Conservation (phyloP, 352 stramenopile species). For the Pythium phragmiticola region DNA sequence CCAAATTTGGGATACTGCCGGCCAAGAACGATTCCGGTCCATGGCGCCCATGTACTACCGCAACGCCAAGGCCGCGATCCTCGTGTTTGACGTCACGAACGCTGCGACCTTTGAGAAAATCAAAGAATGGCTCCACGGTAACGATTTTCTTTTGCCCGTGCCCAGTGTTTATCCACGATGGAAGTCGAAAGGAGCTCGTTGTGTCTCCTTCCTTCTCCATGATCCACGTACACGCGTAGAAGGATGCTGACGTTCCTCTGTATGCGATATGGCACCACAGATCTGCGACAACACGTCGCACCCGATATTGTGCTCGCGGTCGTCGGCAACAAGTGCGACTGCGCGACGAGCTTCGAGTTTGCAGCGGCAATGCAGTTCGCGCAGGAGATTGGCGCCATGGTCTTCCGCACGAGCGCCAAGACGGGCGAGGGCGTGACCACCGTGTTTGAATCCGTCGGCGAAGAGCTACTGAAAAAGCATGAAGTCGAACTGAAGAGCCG, state of each 20-base stretch:
- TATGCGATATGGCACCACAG: conserved; percentile 21
- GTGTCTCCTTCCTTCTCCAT: neutral
- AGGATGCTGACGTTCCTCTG: neutral
- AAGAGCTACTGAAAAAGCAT: conserved; percentile 75
- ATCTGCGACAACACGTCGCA: conserved; percentile 74
- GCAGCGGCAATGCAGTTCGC: conserved; percentile 68
- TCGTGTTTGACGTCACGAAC: conserved; percentile 85
- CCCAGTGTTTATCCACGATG: too few relatives aligned
- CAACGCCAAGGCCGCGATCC: conserved; percentile 84
- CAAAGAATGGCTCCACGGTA: conserved; percentile 84
- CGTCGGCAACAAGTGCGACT: conserved; percentile 84
- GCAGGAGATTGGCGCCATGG: conserved; percentile 75
- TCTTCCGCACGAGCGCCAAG: conserved; percentile 83
- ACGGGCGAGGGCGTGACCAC: conserved; percentile 72
- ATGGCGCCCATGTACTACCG: conserved; percentile 92
- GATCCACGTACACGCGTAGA: neutral
- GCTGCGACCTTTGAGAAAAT: conserved; percentile 83
- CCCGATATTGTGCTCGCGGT: conserved; percentile 81
- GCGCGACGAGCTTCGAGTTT: conserved; percentile 65
- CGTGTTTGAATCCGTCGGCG: conserved; percentile 73
- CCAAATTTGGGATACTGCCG: conserved; percentile 87
- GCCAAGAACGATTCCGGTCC: conserved; percentile 78
- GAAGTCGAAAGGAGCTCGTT: too few relatives aligned
- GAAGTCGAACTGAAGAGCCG: conserved; percentile 60
- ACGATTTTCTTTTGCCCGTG: neutral